Base-by-base conservation (phyloP, 2,329 filamentous ascomycete species). In the Colletotrichum paranaense region DNA sequence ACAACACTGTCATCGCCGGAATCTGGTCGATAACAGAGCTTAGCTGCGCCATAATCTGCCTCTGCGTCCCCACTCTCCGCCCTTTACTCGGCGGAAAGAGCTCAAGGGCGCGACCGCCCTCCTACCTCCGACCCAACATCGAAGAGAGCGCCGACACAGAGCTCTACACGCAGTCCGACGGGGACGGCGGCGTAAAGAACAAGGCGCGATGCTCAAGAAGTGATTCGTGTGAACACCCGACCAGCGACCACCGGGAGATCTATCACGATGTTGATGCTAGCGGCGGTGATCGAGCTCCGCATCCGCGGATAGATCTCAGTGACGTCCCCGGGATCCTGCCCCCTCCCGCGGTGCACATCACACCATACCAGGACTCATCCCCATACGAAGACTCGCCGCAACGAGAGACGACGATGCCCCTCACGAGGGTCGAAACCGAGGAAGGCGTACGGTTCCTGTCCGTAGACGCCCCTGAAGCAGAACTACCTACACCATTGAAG, bases 11-110 rank as follows among this genome's bases (percentile, higher is more conserved):
- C 19, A 49, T 72, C 0, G 52, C 62, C 9, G 63, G 62, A 1
- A 79, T 81, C 70, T 84, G 83, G 81, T 84, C 83, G 9, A 79
- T 83, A 58, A 80, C 84, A 67, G 83, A 85, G 73, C 79, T 83
- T 62, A 82, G 82, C 71, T 79, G 81, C 55, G 82, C 80, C 59
- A 78, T 85, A 69, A 76, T 84, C 19, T 84, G 83, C 70, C 78
- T 82, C 42, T 83, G 82, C 73, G 78, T 84, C 12, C 83, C 83
- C 0, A 83, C 82, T 6, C 75, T 84, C 2, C 78, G 82, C 1
- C 81, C 81, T 22, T 57, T 81, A 3, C 60, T 82, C 28, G 62
- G 35, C 3, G n/a, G 60, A 0, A 35, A 62, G 22, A 62, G 57
- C 6, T 19, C 49, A 4, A 52, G 62, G 1, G 6, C 22, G 0